Evolutionary conservation across 257 asterid genomes (phyloP).

Genomic region (Plantago elongata): DNA sequence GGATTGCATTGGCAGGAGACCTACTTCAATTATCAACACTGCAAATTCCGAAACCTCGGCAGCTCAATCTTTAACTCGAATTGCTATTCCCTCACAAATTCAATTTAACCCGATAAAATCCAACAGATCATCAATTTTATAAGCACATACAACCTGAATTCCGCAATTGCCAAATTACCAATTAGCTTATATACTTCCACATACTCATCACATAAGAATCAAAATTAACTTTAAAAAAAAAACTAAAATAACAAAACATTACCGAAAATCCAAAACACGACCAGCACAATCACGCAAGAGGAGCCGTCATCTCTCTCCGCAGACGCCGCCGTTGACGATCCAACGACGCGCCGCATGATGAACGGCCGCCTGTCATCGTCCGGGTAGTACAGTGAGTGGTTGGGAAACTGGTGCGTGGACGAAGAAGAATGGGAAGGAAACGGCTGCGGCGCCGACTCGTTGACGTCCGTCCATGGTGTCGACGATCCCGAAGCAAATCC

Average conservation of each 20-base stretch:
- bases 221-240: not conserved
- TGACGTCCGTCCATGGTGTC: slow-evolving; percentile 22
- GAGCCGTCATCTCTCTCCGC: slow-evolving; percentile 40
- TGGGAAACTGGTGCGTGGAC: slow-evolving; percentile 21
- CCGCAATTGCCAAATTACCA: no score
- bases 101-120: not conserved
- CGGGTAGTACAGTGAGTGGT: slow-evolving; percentile 18
- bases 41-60: no score
- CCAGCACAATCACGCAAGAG: slow-evolving; percentile 51
- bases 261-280: slow-evolving; percentile 64
- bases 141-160: no score
- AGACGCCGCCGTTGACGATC: not conserved
- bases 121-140: not conserved
- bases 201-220: no score
- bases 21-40: no score
- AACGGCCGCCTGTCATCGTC: not conserved
- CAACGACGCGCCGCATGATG: no score
- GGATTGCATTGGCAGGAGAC: no score
- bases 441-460: slow-evolving; percentile 59
- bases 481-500: slow-evolving; percentile 28
- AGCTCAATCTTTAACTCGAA: no score
- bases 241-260: slow-evolving; percentile 7
- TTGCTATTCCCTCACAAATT: no score
- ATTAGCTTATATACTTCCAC: no score
- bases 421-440: slow-evolving; percentile 27